phyloP scores from a whole-genome alignment of 306 rosid genomes.

The Vachellia pachyceras region DNA sequence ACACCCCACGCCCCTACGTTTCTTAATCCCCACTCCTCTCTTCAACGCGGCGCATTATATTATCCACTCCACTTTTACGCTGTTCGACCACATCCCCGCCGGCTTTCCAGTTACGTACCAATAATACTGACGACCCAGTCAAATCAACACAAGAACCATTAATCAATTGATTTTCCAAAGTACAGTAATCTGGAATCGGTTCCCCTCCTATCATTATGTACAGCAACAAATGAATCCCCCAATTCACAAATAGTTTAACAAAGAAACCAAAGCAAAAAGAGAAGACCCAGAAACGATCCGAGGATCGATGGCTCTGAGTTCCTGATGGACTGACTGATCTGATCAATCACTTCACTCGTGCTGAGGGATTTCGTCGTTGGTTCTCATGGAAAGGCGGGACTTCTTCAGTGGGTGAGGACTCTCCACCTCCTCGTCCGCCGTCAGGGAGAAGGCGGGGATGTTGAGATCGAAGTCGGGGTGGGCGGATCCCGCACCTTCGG shows the following conservation, averaged over 20 bases:
- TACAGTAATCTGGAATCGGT: slow-evolving; percentile 25
- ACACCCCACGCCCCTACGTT: slow-evolving; percentile 1
- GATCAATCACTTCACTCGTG: too few species aligned
- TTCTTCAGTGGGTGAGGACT: slow-evolving; percentile 84
- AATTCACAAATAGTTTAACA: neutral
- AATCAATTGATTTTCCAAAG: slow-evolving; percentile 39
- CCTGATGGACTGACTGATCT: neutral
- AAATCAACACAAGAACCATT: neutral
- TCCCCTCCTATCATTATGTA: slow-evolving; percentile 31
- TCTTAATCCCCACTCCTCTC: neutral
- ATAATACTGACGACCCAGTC: too few species aligned
- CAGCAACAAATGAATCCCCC: slow-evolving; percentile 26
- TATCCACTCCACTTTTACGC: neutral
- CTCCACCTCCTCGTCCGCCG: slow-evolving; percentile 88
- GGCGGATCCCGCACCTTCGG: slow-evolving; percentile 81
- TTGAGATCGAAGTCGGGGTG: slow-evolving; percentile 79
- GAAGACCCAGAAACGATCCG: neutral
- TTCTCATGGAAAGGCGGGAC: slow-evolving; percentile 55
- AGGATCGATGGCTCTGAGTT: neutral
- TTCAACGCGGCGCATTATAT: neutral
- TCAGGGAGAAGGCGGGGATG: slow-evolving; percentile 61
- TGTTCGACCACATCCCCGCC: neutral
- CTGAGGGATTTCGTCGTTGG: slow-evolving; percentile 18
- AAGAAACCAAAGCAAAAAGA: neutral
- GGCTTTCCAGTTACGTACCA: neutral